phyloP scores from a whole-genome alignment of 257 asterid species.

The Perilla frutescens region DNA sequence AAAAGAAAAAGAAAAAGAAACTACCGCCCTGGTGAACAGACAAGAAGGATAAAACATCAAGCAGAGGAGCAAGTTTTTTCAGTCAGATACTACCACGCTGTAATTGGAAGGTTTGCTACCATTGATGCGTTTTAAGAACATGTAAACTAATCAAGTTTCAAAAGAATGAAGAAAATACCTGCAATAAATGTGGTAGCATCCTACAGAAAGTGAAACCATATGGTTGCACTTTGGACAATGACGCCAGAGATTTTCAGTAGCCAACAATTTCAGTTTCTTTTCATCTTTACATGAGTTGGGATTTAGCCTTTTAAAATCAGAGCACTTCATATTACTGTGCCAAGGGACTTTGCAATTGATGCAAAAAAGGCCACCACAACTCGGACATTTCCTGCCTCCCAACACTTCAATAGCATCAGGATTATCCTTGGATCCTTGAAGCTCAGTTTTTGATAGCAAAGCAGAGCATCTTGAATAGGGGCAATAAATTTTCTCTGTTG shows the following conservation, averaged over 20 bases:
- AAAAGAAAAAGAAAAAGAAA: too few species aligned
- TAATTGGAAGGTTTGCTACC: not conserved
- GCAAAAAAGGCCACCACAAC: constrained; percentile 56
- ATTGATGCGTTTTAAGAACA: not conserved
- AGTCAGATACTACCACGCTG: not conserved
- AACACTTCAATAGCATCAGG: not conserved
- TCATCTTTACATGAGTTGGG: constrained; percentile 51
- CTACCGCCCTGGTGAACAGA: not conserved
- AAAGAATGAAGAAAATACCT: constrained; percentile 45
- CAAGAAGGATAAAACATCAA: not conserved
- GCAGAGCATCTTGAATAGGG: constrained; percentile 61
- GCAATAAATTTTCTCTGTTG: constrained; percentile 55
- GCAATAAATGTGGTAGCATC: constrained; percentile 80
- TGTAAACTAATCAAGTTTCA: not conserved
- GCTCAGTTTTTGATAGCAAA: constrained; percentile 51
- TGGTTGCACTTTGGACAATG: constrained; percentile 61
- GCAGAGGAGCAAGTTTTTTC: constrained; percentile 1
- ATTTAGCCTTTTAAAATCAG: constrained; percentile 34
- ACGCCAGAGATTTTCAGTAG: constrained; percentile 59
- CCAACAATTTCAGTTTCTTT: constrained; percentile 53
- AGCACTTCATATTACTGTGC: constrained; percentile 57
- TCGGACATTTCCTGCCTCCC: constrained; percentile 51
- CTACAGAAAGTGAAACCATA: constrained; percentile 63
- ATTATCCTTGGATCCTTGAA: constrained; percentile 31
- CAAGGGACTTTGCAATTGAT: constrained; percentile 65